Conservation (phyloP, 148 eudicot genomes). For the Chenopodium formosanum region DNA sequence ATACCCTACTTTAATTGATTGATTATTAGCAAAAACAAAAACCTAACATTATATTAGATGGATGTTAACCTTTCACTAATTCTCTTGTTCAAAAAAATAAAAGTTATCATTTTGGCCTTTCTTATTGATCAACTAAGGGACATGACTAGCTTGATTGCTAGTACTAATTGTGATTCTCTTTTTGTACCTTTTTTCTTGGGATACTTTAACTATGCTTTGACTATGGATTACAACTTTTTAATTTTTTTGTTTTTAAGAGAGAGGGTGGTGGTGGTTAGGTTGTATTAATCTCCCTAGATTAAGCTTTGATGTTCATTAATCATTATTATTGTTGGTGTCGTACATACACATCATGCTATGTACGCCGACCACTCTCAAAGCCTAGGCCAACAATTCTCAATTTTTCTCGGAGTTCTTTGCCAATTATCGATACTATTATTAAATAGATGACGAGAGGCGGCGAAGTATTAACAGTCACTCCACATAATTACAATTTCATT, state of each 20-base stretch:
- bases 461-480: too few relatives aligned
- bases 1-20: slow-evolving; percentile 19
- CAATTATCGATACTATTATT: too few relatives aligned
- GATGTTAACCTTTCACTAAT: slow-evolving; percentile 15
- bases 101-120: slow-evolving; percentile 20
- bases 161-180: slow-evolving; percentile 18
- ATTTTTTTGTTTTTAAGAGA: neutral
- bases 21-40: slow-evolving; percentile 8
- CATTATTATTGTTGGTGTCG: neutral
- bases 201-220: slow-evolving; percentile 4
- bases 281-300: neutral
- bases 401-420: too few relatives aligned
- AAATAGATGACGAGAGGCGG: too few relatives aligned
- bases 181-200: slow-evolving; percentile 21
- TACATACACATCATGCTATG: too few relatives aligned
- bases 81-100: neutral
- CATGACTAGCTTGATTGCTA: neutral
- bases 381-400: neutral
- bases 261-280: neutral
- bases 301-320: neutral
- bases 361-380: neutral
- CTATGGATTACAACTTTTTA: neutral
- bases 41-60: neutral
- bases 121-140: slow-evolving; percentile 2
- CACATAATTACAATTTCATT: too few relatives aligned